These are phyloP conservation scores for Wallacemonas rigidus DNA, from an alignment of 208 protist species.

Conservation along the genomic window DNA sequence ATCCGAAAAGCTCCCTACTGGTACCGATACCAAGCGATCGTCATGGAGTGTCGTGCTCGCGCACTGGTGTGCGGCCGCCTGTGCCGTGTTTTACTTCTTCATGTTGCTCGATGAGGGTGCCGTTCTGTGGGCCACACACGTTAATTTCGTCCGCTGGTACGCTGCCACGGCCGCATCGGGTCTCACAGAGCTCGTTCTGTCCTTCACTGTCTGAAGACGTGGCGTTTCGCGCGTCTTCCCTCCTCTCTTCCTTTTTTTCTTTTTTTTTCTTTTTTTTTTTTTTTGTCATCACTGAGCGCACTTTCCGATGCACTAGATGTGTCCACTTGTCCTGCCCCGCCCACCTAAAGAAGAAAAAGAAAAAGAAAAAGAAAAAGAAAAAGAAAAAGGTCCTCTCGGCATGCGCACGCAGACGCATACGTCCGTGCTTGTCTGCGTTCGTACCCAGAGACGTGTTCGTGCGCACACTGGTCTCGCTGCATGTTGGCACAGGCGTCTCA, in stretches of 20 bases:
- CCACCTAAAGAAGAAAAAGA: too few species aligned
- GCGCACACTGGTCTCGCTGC: too few species aligned
- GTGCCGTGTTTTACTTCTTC: slow-evolving; percentile 42
- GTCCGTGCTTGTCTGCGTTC: too few species aligned
- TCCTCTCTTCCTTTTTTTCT: too few species aligned
- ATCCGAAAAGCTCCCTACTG: background rate
- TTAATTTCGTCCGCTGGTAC: slow-evolving; percentile 62
- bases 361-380: too few species aligned
- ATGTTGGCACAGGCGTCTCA: background rate
- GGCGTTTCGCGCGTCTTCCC: too few species aligned
- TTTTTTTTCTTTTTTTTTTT: too few species aligned
- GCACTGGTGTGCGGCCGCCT: slow-evolving; percentile 38
- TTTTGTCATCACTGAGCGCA: background rate
- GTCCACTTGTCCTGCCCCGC: background rate
- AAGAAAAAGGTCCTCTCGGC: too few species aligned
- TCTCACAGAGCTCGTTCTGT: slow-evolving; percentile 1
- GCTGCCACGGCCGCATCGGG: slow-evolving; percentile 31
- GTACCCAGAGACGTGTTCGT: too few species aligned
- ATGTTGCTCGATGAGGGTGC: slow-evolving; percentile 60
- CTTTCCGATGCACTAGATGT: background rate
- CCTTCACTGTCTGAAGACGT: background rate
- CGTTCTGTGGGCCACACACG: slow-evolving; percentile 44
- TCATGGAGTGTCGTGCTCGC: slow-evolving; percentile 25
- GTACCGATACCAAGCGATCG: background rate
- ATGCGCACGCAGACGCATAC: too few species aligned